Evolutionary conservation across 768 basidiomycete genomes (phyloP), one percentile per base, ranked within the genome.

Genomic region (Termitomyces sp.): DNA sequence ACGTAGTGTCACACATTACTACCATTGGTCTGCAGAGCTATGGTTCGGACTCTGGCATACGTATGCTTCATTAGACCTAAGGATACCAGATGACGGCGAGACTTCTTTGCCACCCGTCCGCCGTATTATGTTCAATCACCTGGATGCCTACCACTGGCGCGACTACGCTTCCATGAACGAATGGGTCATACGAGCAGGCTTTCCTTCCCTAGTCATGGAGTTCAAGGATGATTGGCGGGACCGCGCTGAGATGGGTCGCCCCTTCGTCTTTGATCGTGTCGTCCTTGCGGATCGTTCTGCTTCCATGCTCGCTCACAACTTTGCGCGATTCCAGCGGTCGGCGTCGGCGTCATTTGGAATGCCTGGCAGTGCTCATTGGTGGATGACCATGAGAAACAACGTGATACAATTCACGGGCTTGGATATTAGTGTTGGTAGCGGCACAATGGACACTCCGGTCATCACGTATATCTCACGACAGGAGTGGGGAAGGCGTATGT

Each of bases 401-500:
- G 83, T 94, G 28, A 77, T 91, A 55, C 79, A 82, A 61, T 88
- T 90, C 65, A 82, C 89, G 12, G 90, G 89, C 2, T 65, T 87
- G 28, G 76, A 80, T 36, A 68, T 72, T 18, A 68, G 72, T 18
- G 66, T 75, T 12, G 80, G 79, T 0, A 70, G 72, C n/a, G 80
- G 77, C 13, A 82, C 79, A 63, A 79, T 60, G 23, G 73, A 72
- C 36, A 84, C 66, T 51, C 89, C 88, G 0, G 95, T 98, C 28
- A 93, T 98, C 73, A 96, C 95, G 12, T 98, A 98, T 66, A 82
- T 97, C 60, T 92, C 89, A 9, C 81, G 95, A 5, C 95, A 98
- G 69, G 84, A 79, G 2, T 98, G 94, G 95, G 88, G 86, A 16
- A 76, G 94, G 47, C 80, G 95, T 23, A 95, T 88, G 87, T 71